phyloP scores from a whole-genome alignment of 208 protist genomes.

The Leishmania aethiopica region DNA sequence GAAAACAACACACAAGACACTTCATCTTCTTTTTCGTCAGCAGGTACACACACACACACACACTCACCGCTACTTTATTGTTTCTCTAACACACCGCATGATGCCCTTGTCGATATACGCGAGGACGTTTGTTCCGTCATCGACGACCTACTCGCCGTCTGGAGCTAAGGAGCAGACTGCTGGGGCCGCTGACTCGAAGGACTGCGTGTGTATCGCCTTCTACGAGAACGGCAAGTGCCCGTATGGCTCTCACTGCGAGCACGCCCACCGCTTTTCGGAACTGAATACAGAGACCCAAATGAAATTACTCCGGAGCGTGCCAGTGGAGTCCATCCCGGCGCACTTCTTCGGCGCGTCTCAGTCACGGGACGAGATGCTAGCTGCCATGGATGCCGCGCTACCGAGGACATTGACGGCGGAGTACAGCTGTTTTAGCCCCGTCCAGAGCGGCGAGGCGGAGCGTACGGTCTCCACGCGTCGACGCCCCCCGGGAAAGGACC shows the following conservation, averaged over 20 bases:
- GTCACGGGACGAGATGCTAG: neutral
- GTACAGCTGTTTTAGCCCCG: constrained; percentile 51
- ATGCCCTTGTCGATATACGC: constrained; percentile 63
- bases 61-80: neutral
- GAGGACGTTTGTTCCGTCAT: constrained; percentile 34
- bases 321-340: constrained; percentile 54
- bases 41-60: neutral
- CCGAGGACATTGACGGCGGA: constrained; percentile 34
- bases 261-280: constrained; percentile 77
- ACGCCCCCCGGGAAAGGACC: constrained; percentile 25
- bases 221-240: constrained; percentile 73
- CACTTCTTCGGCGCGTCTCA: constrained; percentile 51
- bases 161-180: constrained; percentile 3
- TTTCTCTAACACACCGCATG: neutral
- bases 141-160: constrained; percentile 12
- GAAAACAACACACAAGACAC: neutral
- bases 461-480: constrained; percentile 29
- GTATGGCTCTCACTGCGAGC: constrained; percentile 57
- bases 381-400: constrained; percentile 6
- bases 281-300: constrained; percentile 52
- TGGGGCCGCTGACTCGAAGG: constrained; percentile 27
- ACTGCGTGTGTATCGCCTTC: constrained; percentile 73
- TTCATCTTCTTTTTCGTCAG: neutral
- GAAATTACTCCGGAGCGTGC: constrained; percentile 59
- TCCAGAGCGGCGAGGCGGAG: constrained; percentile 22